phyloP scores from a whole-genome alignment of 495 filamentous ascomycete species.

The Daldinia caldariorum region DNA sequence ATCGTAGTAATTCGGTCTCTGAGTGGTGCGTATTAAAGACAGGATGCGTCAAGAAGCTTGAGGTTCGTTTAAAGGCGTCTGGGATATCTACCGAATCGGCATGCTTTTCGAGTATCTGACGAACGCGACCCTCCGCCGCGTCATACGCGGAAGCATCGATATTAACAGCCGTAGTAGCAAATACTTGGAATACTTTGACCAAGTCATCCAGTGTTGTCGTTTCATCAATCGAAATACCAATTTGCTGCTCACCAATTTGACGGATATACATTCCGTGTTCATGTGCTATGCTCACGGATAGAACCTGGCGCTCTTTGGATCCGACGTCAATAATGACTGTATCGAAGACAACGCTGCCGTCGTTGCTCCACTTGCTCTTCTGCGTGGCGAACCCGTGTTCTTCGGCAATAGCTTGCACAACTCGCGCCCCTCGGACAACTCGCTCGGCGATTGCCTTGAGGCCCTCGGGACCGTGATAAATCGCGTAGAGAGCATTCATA shows the following conservation, averaged over 20 bases:
- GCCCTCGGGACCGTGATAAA: constrained; percentile 92
- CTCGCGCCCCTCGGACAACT: constrained; percentile 73
- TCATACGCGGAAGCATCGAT: constrained; percentile 49
- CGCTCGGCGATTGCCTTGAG: constrained; percentile 86
- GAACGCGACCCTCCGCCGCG: constrained; percentile 48
- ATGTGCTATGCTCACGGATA: constrained; percentile 22
- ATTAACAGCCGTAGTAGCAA: constrained; percentile 42
- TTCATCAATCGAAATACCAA: constrained; percentile 58
- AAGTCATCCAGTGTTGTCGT: constrained; percentile 49
- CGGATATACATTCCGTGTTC: constrained; percentile 46
- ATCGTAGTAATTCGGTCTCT: constrained; percentile 93
- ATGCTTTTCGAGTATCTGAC: constrained; percentile 51
- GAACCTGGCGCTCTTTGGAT: constrained; percentile 17
- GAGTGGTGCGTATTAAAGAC: constrained; percentile 98
- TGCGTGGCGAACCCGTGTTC: constrained; percentile 72
- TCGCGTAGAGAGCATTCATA: constrained; percentile 97
- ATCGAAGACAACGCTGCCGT: constrained; percentile 75
- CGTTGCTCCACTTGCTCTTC: constrained; percentile 62
- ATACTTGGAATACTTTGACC: constrained; percentile 42
- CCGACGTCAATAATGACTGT: constrained; percentile 76
- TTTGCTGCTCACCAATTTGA: constrained; percentile 30
- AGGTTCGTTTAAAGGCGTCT: constrained; percentile 72
- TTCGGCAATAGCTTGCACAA: constrained; percentile 73
- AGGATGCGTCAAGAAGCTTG: constrained; percentile 84
- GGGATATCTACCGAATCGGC: constrained; percentile 64